phyloP scores from a whole-genome alignment of 2,329 filamentous ascomycete species.

The Sclerotinia glacialis region DNA sequence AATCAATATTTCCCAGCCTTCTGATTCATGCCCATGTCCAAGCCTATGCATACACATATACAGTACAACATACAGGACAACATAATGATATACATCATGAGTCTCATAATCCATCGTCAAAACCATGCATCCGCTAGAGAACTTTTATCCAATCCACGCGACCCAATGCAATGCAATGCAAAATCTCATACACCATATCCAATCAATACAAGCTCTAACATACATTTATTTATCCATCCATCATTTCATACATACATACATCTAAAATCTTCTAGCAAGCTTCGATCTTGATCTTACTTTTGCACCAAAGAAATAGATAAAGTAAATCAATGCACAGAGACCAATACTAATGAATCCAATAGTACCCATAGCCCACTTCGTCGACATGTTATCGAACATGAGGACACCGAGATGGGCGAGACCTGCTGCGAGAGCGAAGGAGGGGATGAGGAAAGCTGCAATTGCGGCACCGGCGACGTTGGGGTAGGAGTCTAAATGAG shows the following conservation, averaged over 20 bases:
- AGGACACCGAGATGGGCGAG: slow-evolving; percentile 43
- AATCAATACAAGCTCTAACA: neutral
- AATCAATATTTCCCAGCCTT: too few species aligned
- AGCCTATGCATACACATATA: too few species aligned
- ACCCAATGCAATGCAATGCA: neutral
- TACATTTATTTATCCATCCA: neutral
- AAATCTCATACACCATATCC: neutral
- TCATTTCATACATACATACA: neutral
- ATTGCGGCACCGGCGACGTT: slow-evolving; percentile 45
- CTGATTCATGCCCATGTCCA: too few species aligned
- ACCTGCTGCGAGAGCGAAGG: slow-evolving; percentile 44
- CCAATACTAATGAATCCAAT: slow-evolving; percentile 44
- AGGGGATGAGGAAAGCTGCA: slow-evolving; percentile 46
- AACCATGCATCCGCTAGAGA: neutral
- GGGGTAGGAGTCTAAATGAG: slow-evolving; percentile 41
- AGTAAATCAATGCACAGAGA: slow-evolving; percentile 43
- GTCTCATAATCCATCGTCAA: neutral
- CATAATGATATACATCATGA: neutral
- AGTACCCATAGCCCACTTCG: slow-evolving; percentile 45
- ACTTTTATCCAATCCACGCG: neutral
- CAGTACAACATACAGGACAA: too few species aligned
- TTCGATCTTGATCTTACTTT: slow-evolving; percentile 14
- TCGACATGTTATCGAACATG: slow-evolving; percentile 40
- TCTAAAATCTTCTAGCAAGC: slow-evolving; percentile 17
- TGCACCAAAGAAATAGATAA: slow-evolving; percentile 41